phyloP scores from a whole-genome alignment of 2,329 filamentous ascomycete genomes.

The Penicillium sp. region DNA sequence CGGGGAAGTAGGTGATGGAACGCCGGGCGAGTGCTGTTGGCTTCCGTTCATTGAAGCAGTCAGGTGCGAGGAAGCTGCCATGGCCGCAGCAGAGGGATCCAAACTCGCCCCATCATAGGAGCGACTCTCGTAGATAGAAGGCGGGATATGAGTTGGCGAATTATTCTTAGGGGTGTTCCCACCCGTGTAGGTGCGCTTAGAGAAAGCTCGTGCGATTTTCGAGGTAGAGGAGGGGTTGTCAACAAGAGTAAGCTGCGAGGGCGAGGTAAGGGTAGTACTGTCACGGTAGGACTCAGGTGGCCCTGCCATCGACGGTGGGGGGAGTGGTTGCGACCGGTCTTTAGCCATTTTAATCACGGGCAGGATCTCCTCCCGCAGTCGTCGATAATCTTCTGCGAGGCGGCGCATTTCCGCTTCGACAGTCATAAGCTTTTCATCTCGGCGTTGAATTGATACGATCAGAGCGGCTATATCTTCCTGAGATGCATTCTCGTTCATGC shows the following conservation, averaged over 20 bases:
- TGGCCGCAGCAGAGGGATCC: conserved; percentile 70
- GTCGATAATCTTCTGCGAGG: conserved; percentile 84
- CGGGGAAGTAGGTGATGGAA: conserved; percentile 52
- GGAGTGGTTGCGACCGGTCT: conserved; percentile 86
- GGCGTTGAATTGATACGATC: conserved; percentile 83
- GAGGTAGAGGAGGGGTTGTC: conserved; percentile 53
- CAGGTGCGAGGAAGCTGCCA: conserved; percentile 72
- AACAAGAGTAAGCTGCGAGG: conserved; percentile 33
- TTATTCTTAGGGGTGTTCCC: conserved; percentile 74
- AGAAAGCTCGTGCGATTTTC: conserved; percentile 70
- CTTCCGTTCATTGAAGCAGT: conserved; percentile 68
- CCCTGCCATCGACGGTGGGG: conserved; percentile 52
- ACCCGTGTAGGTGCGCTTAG: conserved; percentile 71
- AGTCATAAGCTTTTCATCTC: conserved; percentile 85
- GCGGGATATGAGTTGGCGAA: conserved; percentile 73
- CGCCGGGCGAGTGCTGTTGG: conserved; percentile 56
- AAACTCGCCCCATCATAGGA: conserved; percentile 58
- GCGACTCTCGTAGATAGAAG: conserved; percentile 69
- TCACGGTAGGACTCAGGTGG: conserved; percentile 31
- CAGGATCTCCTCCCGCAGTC: conserved; percentile 86
- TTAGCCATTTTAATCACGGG: conserved; percentile 89
- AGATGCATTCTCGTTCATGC: conserved; percentile 84
- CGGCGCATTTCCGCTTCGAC: conserved; percentile 82
- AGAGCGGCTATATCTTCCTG: conserved; percentile 91
- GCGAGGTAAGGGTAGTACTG: conserved; percentile 45